Conservation (phyloP, 2,329 filamentous ascomycete genomes). For the Metarhizium brunneum region DNA sequence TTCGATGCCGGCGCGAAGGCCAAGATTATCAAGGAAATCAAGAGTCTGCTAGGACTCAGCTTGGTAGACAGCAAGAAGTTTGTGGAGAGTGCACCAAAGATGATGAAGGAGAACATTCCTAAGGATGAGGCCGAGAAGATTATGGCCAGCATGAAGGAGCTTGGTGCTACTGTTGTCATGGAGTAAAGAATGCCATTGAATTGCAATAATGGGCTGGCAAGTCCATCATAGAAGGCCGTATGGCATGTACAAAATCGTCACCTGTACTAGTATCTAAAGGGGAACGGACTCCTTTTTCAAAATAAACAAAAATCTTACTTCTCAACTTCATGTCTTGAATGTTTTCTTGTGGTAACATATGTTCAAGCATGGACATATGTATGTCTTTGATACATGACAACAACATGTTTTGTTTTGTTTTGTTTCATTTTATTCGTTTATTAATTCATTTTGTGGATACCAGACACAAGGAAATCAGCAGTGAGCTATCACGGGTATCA, state of each 20-base stretch:
- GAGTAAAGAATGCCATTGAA: slow-evolving; percentile 49
- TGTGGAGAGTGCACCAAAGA: slow-evolving; percentile 94
- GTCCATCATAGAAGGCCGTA: slow-evolving; percentile 22
- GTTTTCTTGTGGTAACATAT: background rate
- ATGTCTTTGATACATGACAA: no score
- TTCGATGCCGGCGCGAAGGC: slow-evolving; percentile 88
- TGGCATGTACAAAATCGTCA: slow-evolving; percentile 28
- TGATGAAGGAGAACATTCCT: slow-evolving; percentile 96
- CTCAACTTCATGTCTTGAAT: background rate
- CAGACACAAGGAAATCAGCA: background rate
- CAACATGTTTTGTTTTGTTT: no score
- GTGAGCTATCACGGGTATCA: slow-evolving; percentile 18
- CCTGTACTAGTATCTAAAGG: slow-evolving; percentile 28
- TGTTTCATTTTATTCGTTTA: no score
- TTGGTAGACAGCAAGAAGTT: slow-evolving; percentile 99
- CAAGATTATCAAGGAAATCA: slow-evolving; percentile 99
- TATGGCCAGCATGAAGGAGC: slow-evolving; percentile 82
- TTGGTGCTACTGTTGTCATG: slow-evolving; percentile 84
- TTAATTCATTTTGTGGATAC: background rate
- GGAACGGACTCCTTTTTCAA: background rate
- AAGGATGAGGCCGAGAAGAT: slow-evolving; percentile 99
- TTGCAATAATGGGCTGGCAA: slow-evolving; percentile 11
- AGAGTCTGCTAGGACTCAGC: slow-evolving; percentile 86
- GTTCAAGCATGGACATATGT: background rate
- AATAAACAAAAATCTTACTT: background rate